These are phyloP conservation scores for Lasiodiplodia hormozganensis DNA, from an alignment of 2,329 filamentous ascomycete species.

Conservation along the genomic window DNA sequence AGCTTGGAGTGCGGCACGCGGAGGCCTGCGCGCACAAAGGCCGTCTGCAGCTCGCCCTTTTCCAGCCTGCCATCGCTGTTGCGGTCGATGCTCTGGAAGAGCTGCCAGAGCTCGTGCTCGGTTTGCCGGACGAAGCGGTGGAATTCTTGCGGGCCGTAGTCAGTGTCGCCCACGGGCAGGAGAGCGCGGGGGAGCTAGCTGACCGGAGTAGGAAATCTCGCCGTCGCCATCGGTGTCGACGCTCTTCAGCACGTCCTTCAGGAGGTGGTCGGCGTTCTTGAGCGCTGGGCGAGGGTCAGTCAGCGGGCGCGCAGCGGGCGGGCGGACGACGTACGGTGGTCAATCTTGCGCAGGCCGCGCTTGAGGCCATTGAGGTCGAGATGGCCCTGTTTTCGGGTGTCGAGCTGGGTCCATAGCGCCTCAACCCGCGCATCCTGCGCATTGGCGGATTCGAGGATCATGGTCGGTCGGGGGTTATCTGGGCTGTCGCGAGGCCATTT, in stretches of 20 bases:
- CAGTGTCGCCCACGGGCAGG: conserved; percentile 32
- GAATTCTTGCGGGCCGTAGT: conserved; percentile 71
- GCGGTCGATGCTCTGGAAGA: conserved; percentile 87
- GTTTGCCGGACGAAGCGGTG: conserved; percentile 85
- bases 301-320: conserved; percentile 36
- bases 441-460: conserved; percentile 78
- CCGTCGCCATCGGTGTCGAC: conserved; percentile 90
- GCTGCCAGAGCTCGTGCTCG: conserved; percentile 78
- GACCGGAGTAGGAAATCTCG: conserved; percentile 88
- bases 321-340: conserved; percentile 74
- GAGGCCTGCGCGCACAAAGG: conserved; percentile 80
- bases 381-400: conserved; percentile 76
- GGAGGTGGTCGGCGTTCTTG: conserved; percentile 89
- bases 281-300: conserved; percentile 60
- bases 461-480: conserved; percentile 51
- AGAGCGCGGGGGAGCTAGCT: conserved; percentile 31
- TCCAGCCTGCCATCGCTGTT: conserved; percentile 87
- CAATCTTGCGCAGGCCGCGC: conserved; percentile 83
- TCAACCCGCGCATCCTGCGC: conserved; percentile 82
- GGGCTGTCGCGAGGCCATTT: conserved; percentile 48
- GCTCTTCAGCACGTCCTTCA: conserved; percentile 78
- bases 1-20: conserved; percentile 78
- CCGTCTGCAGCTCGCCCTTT: conserved; percentile 79
- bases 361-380: conserved; percentile 85
- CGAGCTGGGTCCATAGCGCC: conserved; percentile 82